A percentile compares a stretch with the other conserved stretches of the same genome.
phyloP scores from a whole-genome alignment of 2,329 filamentous ascomycete species.

The Colletotrichum limetticola region DNA sequence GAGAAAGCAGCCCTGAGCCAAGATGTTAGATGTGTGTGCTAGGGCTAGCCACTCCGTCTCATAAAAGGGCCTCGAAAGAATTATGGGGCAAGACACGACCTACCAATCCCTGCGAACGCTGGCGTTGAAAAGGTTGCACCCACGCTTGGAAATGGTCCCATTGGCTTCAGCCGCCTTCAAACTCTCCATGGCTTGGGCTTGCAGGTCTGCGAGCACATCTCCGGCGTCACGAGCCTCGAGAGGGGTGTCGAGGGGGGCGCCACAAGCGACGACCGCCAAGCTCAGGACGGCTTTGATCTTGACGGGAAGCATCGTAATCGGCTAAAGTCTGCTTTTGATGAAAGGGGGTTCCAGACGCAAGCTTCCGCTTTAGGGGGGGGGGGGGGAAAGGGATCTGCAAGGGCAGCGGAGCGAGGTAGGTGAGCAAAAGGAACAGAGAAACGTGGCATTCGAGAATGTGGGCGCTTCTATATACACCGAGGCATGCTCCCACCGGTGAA shows the following conservation, averaged over 20 bases:
- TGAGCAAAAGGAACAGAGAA: slow-evolving; percentile 4
- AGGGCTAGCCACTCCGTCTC: background rate
- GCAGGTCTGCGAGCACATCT: slow-evolving; percentile 14
- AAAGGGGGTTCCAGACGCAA: slow-evolving; percentile 18
- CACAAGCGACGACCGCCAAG: slow-evolving; percentile 5
- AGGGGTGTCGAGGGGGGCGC: slow-evolving; percentile 8
- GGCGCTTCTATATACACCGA: slow-evolving; percentile 15
- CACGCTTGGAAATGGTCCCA: slow-evolving; percentile 21
- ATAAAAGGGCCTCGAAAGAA: background rate
- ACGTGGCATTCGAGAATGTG: slow-evolving; percentile 6
- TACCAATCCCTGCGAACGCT: slow-evolving; percentile 18
- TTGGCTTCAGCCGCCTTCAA: slow-evolving; percentile 19
- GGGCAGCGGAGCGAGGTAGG: background rate
- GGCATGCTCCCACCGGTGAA: background rate
- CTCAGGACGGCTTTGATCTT: slow-evolving; percentile 19
- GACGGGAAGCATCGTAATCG: slow-evolving; percentile 8
- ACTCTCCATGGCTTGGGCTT: slow-evolving; percentile 20
- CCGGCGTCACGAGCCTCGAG: slow-evolving; percentile 15
- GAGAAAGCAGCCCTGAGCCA: slow-evolving; percentile 38
- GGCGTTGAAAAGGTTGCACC: slow-evolving; percentile 11
- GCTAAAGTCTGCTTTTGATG: background rate
- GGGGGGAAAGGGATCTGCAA: slow-evolving; percentile 9
- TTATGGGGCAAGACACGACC: background rate
- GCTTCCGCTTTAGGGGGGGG: background rate
- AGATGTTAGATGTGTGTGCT: background rate